Evolutionary conservation across 108 stramenopile species (phyloP).

Genomic region (Discostella pseudostelligera): DNA sequence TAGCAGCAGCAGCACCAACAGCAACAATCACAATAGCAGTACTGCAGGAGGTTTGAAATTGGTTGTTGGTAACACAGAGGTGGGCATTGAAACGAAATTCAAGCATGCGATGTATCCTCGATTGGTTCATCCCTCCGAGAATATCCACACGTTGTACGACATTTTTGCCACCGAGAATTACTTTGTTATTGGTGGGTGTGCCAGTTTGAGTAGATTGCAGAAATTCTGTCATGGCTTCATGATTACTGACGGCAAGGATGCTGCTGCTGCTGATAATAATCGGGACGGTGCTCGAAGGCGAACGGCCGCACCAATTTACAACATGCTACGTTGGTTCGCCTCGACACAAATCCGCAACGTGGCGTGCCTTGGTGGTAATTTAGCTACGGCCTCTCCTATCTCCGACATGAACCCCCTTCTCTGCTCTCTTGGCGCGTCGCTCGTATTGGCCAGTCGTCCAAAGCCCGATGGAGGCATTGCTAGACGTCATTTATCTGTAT

Average conservation of each 20-base stretch:
- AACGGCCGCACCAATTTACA: conserved; percentile 73
- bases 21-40: conserved; percentile 13
- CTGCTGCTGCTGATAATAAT: background rate
- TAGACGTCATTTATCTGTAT: conserved; percentile 62
- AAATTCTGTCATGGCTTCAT: conserved; percentile 50
- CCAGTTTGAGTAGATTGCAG: conserved; percentile 68
- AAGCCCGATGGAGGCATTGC: conserved; percentile 51
- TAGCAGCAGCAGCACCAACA: conserved; percentile 23
- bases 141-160: conserved; percentile 53
- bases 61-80: conserved; percentile 95
- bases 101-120: conserved; percentile 74
- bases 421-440: conserved; percentile 60
- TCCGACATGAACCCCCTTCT: conserved; percentile 96
- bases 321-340: conserved; percentile 97
- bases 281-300: conserved; percentile 12
- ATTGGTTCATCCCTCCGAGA: conserved; percentile 64
- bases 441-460: conserved; percentile 66
- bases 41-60: conserved; percentile 61
- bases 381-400: conserved; percentile 94
- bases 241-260: background rate
- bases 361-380: conserved; percentile 91
- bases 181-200: conserved; percentile 69
- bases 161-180: conserved; percentile 32
- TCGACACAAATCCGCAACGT: conserved; percentile 96
- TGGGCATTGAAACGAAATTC: conserved; percentile 88